Evolutionary conservation across 495 filamentous ascomycete species (phyloP), one percentile per base, ranked within the genome.

Genomic region (Aspergillus indologenus): DNA sequence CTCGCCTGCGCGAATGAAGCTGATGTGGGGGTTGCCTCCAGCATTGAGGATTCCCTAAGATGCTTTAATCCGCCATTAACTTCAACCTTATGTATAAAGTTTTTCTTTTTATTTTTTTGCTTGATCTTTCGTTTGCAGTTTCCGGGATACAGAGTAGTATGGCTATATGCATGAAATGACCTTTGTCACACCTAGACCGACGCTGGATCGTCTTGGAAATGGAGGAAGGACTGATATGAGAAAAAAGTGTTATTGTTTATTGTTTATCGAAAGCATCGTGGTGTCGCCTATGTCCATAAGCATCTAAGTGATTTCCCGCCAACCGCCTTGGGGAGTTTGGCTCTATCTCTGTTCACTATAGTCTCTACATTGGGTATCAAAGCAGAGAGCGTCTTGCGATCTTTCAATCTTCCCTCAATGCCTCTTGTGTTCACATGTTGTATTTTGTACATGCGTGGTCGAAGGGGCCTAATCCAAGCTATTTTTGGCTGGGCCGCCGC

Each of bases 131-230:
- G 54, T 65, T 51, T 53, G 54, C 47, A 44, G 26, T 57, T 62
- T 56, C 56, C 22, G 56, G 53, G 61, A 62, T 56, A 56, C 56
- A 62, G 56, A 71, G 66, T 68, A 71, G 66, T 70, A 65, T 73
- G 65, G 65, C 68, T 72, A 72, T 65, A 66, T 65, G 67, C 63
- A 61, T 63, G 67, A 62, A 70, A 68, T 64, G 65, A 68, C 65
- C 51, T 62, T 64, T 66, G 64, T 66, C 58, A 60, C 53, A 62
- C 63, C 67, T 68, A 65, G 63, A 68, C 69, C 68, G 73, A 77
- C 76, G 76, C 76, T 79, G 76, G 76, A 75, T 74, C 75, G 76
- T 73, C 71, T 73, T 62, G 62, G 63, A 64, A 68, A 61, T 62
- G 61, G 60, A 62, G 65, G 57, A 53, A 65, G 62, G 60, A 54